These are phyloP conservation scores for Thelonectria rubi DNA, from an alignment of 2,329 filamentous ascomycete genomes.

Conservation along the genomic window DNA sequence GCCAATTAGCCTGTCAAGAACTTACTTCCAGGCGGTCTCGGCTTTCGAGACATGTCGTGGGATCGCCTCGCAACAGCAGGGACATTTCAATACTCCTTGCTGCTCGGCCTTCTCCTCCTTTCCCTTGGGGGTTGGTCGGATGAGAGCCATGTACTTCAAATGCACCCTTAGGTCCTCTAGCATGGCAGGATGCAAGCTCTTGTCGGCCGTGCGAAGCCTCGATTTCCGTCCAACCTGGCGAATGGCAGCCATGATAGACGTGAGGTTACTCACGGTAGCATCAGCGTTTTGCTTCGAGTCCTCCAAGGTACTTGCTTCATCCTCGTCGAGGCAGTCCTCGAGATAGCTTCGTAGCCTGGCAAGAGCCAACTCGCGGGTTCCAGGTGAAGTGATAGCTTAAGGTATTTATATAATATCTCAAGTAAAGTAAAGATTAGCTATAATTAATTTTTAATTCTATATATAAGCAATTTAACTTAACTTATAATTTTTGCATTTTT, in stretches of 20 bases:
- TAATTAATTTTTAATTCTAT: too few relatives aligned
- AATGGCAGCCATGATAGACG: slow-evolving; percentile 14
- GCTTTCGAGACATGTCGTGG: background rate
- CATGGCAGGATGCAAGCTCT: background rate
- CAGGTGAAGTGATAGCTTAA: too few relatives aligned
- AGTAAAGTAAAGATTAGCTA: too few relatives aligned
- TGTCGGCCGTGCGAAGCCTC: slow-evolving; percentile 12
- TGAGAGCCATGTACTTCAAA: slow-evolving; percentile 1
- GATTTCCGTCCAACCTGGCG: slow-evolving; percentile 14
- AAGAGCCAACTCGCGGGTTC: slow-evolving; percentile 12
- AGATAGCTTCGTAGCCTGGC: slow-evolving; percentile 1
- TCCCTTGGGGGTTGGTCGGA: background rate
- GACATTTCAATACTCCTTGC: slow-evolving; percentile 14
- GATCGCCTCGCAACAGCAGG: slow-evolving; percentile 24
- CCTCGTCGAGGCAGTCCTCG: background rate
- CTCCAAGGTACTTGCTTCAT: background rate
- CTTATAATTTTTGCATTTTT: too few relatives aligned
- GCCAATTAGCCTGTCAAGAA: background rate
- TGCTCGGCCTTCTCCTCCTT: slow-evolving; percentile 1
- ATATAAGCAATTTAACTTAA: too few relatives aligned
- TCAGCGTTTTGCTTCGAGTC: slow-evolving; percentile 15
- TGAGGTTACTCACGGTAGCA: slow-evolving; percentile 18
- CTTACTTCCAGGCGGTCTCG: slow-evolving; percentile 14
- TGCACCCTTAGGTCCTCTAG: slow-evolving; percentile 4
- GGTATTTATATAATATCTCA: too few relatives aligned